Conservation (phyloP, 192 early-diverging fungal species). For the Gaertneriomyces sp. region DNA sequence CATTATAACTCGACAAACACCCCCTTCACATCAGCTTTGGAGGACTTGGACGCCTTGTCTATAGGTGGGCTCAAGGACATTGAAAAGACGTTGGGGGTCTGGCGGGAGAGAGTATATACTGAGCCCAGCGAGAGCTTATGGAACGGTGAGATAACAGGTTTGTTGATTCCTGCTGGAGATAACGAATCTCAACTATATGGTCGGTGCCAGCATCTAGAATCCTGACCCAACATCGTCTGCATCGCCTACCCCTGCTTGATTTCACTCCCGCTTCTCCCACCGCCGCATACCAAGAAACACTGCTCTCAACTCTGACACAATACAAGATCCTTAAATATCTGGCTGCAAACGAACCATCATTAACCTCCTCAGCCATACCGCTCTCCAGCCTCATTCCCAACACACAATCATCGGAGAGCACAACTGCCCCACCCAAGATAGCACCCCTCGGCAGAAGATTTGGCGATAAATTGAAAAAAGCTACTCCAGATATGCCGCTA, state of each 20-base stretch:
- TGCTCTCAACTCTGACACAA: constrained; percentile 88
- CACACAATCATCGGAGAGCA: too few relatives aligned
- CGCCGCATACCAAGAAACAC: constrained; percentile 71
- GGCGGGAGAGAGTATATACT: too few relatives aligned
- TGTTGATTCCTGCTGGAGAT: background rate
- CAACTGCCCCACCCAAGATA: too few relatives aligned
- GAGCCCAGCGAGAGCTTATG: too few relatives aligned
- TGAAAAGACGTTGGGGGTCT: too few relatives aligned
- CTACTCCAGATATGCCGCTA: too few relatives aligned
- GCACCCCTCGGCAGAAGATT: too few relatives aligned
- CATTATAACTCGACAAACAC: constrained; percentile 83
- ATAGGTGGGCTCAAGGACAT: constrained; percentile 55
- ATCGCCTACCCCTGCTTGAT: constrained; percentile 87
- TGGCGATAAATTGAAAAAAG: too few relatives aligned
- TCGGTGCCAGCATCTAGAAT: constrained; percentile 58
- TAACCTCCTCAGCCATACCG: too few relatives aligned
- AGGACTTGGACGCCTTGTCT: constrained; percentile 80
- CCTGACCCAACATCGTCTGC: constrained; percentile 76
- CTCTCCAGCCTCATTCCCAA: too few relatives aligned
- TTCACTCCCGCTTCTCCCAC: constrained; percentile 9
- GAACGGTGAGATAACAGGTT: too few relatives aligned
- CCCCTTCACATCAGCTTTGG: constrained; percentile 70
- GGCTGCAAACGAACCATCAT: constrained; percentile 64
- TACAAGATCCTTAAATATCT: constrained; percentile 86
- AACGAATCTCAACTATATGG: background rate